A percentile compares a stretch with the other conserved stretches of the same genome.
Evolutionary conservation across 73 alveolate species (phyloP).

Genomic region (Tetrahymena borealis): DNA sequence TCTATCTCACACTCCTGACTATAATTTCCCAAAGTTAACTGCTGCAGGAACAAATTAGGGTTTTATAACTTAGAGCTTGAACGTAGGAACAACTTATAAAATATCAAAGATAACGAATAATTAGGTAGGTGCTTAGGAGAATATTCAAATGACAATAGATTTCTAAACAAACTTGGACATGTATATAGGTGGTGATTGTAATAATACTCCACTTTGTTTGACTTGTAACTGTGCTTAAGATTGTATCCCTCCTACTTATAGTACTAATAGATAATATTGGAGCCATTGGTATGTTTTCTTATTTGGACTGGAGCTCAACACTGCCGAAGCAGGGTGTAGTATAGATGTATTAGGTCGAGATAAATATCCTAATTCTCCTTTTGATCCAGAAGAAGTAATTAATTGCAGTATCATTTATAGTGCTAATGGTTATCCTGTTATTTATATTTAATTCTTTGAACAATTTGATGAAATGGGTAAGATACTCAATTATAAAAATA

Average conservation of each 20-base stretch:
- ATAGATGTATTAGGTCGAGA: not conserved
- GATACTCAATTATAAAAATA: not conserved
- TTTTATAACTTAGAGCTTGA: not conserved
- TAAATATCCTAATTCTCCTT: not conserved
- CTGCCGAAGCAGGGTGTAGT: not conserved
- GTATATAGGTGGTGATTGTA: not conserved
- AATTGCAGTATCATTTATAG: not conserved
- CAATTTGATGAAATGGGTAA: not conserved
- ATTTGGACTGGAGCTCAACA: not conserved
- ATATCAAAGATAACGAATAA: not conserved
- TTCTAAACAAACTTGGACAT: not conserved
- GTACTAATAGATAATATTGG: not conserved
- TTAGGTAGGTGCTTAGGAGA: not conserved
- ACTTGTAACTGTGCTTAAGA: not conserved
- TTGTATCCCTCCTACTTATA: not conserved
- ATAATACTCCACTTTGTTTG: not conserved
- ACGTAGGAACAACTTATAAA: not conserved
- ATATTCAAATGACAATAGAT: not conserved
- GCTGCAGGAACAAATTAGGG: not conserved
- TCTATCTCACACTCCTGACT: not conserved
- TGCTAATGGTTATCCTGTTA: not conserved
- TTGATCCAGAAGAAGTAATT: not conserved
- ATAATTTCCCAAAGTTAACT: not conserved
- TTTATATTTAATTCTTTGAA: not conserved
- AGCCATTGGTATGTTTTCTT: not conserved